Evolutionary conservation across 2,329 filamentous ascomycete genomes (phyloP).

Genomic region (Fusarium sterilihyphosum): DNA sequence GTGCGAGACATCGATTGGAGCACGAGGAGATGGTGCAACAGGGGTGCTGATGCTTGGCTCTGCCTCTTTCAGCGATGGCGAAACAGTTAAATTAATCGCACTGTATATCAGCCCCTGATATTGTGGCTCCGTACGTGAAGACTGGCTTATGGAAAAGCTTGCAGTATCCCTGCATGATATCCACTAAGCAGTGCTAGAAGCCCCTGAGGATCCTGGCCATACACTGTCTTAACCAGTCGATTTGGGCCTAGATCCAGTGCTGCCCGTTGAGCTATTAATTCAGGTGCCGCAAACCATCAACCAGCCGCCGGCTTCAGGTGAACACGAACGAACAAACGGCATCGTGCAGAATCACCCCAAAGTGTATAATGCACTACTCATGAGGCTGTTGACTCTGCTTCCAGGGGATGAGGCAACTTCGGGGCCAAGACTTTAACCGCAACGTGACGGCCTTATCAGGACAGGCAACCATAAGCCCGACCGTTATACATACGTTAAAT

Average conservation of each 20-base stretch:
- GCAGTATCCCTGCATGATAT: constrained; percentile 7
- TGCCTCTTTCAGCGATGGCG: constrained; percentile 39
- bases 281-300: constrained; percentile 29
- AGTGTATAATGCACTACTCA: neutral
- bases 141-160: constrained; percentile 16
- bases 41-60: constrained; percentile 30
- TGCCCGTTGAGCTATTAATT: constrained; percentile 9
- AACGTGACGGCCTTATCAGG: neutral
- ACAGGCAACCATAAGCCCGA: neutral
- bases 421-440: neutral
- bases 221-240: constrained; percentile 18
- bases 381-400: neutral
- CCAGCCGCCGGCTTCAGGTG: constrained; percentile 38
- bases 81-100: constrained; percentile 38
- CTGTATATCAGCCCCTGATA: constrained; percentile 36
- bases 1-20: constrained; percentile 38
- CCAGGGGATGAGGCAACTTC: neutral
- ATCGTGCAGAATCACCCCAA: neutral
- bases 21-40: constrained; percentile 34
- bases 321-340: constrained; percentile 30
- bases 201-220: constrained; percentile 22
- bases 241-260: neutral
- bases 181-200: constrained; percentile 27
- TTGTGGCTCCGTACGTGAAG: neutral
- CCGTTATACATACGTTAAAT: neutral